Conservation (phyloP, 192 early-diverging fungal species). For the Funneliformis mosseae region DNA sequence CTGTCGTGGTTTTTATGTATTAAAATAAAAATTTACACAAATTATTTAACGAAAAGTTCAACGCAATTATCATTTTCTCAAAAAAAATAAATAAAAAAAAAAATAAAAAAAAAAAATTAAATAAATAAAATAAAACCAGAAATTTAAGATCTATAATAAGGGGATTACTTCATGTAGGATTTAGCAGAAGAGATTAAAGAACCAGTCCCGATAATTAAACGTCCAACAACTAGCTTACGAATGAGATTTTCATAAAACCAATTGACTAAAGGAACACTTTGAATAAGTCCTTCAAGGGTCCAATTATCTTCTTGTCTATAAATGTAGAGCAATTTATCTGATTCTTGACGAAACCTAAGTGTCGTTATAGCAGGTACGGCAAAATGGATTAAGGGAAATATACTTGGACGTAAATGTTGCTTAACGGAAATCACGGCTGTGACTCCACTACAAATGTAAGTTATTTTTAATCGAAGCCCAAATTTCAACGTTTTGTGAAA, state of each 20-base stretch:
- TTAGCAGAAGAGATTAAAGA: neutral
- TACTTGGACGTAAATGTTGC: conserved; percentile 55
- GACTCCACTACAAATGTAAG: conserved; percentile 34
- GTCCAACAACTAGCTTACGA: conserved; percentile 13
- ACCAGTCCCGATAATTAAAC: neutral
- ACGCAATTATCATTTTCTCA: too few species aligned
- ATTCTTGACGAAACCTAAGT: conserved; percentile 49
- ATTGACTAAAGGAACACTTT: conserved; percentile 53
- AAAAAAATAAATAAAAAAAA: too few species aligned
- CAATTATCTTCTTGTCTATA: conserved; percentile 60
- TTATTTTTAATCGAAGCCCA: too few species aligned
- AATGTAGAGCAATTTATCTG: conserved; percentile 47
- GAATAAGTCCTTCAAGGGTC: conserved; percentile 58
- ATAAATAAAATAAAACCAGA: too few species aligned
- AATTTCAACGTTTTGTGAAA: too few species aligned
- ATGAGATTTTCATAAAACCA: conserved; percentile 60
- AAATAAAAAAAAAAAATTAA: too few species aligned
- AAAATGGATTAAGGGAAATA: conserved; percentile 52
- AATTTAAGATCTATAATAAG: too few species aligned
- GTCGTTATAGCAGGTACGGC: conserved; percentile 54
- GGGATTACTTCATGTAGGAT: neutral
- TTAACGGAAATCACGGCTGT: conserved; percentile 51
- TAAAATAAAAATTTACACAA: too few species aligned
- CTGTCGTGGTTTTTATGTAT: too few species aligned
- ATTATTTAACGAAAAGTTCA: too few species aligned